These are phyloP conservation scores for Gossypium davidsonii DNA, from an alignment of 441 rosid species.

Conservation along the genomic window DNA sequence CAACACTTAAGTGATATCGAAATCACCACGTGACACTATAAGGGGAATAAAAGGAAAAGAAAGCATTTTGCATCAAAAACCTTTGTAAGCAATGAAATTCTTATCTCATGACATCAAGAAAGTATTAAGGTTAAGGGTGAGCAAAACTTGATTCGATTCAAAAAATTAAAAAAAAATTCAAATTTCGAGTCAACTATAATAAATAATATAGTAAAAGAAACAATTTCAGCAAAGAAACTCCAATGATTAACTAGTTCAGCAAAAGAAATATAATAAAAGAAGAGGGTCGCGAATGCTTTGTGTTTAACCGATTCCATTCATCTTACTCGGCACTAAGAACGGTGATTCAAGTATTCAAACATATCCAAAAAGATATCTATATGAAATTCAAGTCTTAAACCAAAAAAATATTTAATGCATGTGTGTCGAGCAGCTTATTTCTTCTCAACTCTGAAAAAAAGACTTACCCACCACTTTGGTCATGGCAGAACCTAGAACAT, in stretches of 20 bases:
- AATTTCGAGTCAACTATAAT: too few relatives aligned
- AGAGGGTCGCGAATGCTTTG: not conserved
- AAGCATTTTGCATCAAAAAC: too few relatives aligned
- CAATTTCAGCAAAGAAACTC: too few relatives aligned
- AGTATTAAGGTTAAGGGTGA: too few relatives aligned
- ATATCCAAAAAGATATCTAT: not conserved
- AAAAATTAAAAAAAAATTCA: too few relatives aligned
- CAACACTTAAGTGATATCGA: too few relatives aligned
- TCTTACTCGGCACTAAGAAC: not conserved
- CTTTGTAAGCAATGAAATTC: too few relatives aligned
- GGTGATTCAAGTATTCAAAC: not conserved
- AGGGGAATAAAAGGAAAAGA: too few relatives aligned
- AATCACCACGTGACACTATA: too few relatives aligned
- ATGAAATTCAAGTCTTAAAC: not conserved
- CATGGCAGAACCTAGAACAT: slow-evolving; percentile 29
- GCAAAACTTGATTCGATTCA: too few relatives aligned
- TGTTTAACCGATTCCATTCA: not conserved
- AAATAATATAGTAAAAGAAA: not conserved
- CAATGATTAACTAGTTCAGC: not conserved
- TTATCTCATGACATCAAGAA: too few relatives aligned
- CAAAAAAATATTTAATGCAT: not conserved
- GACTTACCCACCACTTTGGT: slow-evolving; percentile 13
- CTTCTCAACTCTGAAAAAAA: slow-evolving; percentile 12
- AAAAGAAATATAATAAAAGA: not conserved
- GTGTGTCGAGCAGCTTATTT: slow-evolving; percentile 9